Percentiles rank a stretch among this genome's conserved stretches.
These are phyloP conservation scores for Teunomyces panamensis DNA, from an alignment of 805 yeast species.

Conservation along the genomic window DNA sequence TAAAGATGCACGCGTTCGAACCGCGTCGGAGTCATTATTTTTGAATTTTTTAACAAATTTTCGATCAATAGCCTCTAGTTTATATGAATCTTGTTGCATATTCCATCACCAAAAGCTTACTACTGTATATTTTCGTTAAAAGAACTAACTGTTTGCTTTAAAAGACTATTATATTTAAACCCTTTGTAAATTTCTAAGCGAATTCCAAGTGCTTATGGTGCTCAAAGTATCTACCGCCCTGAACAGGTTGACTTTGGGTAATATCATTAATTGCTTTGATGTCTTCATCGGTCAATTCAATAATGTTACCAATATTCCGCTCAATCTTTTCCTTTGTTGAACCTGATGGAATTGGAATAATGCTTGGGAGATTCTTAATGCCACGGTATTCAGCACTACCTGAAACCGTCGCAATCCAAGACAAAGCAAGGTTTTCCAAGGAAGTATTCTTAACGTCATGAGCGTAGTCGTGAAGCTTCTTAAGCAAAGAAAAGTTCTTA, in stretches of 20 bases:
- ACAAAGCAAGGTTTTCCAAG: constrained; percentile 51
- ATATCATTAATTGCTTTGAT: constrained; percentile 50
- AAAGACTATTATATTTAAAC: too few relatives aligned
- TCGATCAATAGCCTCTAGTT: too few relatives aligned
- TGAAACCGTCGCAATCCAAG: constrained; percentile 57
- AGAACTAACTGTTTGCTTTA: not conserved
- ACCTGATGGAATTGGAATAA: constrained; percentile 82
- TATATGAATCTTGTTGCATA: not conserved
- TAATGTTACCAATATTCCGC: constrained; percentile 50
- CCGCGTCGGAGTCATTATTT: constrained; percentile 14
- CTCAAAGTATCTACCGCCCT: constrained; percentile 57
- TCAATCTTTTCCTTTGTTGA: constrained; percentile 56
- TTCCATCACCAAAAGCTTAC: not conserved
- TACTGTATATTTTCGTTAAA: not conserved
- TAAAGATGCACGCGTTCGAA: constrained; percentile 14
- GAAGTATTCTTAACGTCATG: constrained; percentile 44
- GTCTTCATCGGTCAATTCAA: constrained; percentile 54
- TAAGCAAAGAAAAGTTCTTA: constrained; percentile 50
- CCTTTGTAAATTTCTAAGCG: not conserved
- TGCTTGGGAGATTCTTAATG: constrained; percentile 42
- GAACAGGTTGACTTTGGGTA: constrained; percentile 40
- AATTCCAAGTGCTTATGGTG: constrained; percentile 3
- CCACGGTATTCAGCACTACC: constrained; percentile 54
- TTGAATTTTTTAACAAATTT: not conserved
- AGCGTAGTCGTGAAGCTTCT: constrained; percentile 50